phyloP scores from a whole-genome alignment of 805 yeast genomes.

The Nakazawaea holstii region DNA sequence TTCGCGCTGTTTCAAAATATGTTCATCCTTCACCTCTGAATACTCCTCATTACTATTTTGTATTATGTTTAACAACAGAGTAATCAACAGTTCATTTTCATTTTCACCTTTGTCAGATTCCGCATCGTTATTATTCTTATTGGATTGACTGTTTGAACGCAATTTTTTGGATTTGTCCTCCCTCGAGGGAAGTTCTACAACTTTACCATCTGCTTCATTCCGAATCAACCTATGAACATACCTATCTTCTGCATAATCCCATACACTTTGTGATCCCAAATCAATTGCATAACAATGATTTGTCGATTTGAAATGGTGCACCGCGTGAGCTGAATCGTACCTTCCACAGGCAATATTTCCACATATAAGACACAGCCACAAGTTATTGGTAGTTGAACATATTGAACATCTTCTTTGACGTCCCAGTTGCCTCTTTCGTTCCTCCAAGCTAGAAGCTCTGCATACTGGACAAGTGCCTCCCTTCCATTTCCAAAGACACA shows the following conservation, averaged over 20 bases:
- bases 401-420: conserved; percentile 34
- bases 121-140: conserved; percentile 13
- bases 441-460: conserved; percentile 52
- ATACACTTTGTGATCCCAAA: conserved; percentile 73
- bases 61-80: conserved; percentile 14
- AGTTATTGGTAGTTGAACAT: conserved; percentile 55
- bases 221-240: conserved; percentile 84
- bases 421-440: neutral
- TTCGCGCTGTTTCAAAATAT: conserved; percentile 36
- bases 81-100: conserved; percentile 9
- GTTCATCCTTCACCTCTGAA: conserved; percentile 26
- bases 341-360: conserved; percentile 93
- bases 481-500: conserved; percentile 81
- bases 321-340: conserved; percentile 80
- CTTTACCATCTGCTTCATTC: conserved; percentile 82
- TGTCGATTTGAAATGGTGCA: conserved; percentile 70
- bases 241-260: conserved; percentile 92
- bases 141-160: conserved; percentile 7
- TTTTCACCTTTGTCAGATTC: conserved; percentile 13
- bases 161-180: conserved; percentile 15
- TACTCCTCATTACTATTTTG: conserved; percentile 7
- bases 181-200: conserved; percentile 64
- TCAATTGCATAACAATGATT: conserved; percentile 93
- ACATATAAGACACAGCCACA: conserved; percentile 89
- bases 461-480: conserved; percentile 92